Conservation (phyloP, 2,329 filamentous ascomycete genomes). For the Fusarium sp. region DNA sequence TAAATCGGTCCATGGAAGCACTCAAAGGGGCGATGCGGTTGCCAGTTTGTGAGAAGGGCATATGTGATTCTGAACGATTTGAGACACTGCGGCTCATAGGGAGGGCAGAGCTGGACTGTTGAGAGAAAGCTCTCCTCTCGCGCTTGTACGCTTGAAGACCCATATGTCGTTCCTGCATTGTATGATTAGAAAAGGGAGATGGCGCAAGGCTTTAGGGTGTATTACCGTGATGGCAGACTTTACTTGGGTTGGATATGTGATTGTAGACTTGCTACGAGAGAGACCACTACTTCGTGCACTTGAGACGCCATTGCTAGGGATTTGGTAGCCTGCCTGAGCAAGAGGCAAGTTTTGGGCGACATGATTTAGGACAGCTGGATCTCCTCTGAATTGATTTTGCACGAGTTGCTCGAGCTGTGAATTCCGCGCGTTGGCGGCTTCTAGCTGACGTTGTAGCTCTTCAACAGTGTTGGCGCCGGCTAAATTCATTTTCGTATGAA, state of each 20-base stretch:
- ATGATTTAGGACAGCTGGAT: conserved; percentile 39
- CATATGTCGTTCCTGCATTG: conserved; percentile 35
- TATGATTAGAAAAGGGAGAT: conserved; percentile 32
- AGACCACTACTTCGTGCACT: conserved; percentile 44
- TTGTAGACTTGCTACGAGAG: conserved; percentile 51
- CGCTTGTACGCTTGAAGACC: conserved; percentile 37
- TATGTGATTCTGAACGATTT: conserved; percentile 58
- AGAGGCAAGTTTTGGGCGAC: conserved; percentile 36
- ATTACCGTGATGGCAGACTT: conserved; percentile 46
- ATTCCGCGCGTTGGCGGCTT: conserved; percentile 42
- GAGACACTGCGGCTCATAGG: conserved; percentile 64
- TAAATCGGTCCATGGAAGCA: conserved; percentile 52
- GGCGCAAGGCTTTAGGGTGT: conserved; percentile 8
- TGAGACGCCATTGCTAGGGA: conserved; percentile 40
- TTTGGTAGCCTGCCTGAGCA: conserved; percentile 35
- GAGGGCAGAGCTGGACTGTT: conserved; percentile 52
- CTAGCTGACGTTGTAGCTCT: conserved; percentile 50
- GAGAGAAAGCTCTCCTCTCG: conserved; percentile 49
- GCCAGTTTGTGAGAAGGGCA: conserved; percentile 57
- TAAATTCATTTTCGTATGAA: conserved; percentile 47
- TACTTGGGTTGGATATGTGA: conserved; percentile 48
- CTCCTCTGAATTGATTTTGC: conserved; percentile 40
- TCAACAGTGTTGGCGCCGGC: conserved; percentile 40
- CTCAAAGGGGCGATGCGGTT: conserved; percentile 53
- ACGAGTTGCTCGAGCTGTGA: conserved; percentile 46